These are phyloP conservation scores for Trichosanthes truncata DNA, from an alignment of 306 rosid species.

Conservation along the genomic window DNA sequence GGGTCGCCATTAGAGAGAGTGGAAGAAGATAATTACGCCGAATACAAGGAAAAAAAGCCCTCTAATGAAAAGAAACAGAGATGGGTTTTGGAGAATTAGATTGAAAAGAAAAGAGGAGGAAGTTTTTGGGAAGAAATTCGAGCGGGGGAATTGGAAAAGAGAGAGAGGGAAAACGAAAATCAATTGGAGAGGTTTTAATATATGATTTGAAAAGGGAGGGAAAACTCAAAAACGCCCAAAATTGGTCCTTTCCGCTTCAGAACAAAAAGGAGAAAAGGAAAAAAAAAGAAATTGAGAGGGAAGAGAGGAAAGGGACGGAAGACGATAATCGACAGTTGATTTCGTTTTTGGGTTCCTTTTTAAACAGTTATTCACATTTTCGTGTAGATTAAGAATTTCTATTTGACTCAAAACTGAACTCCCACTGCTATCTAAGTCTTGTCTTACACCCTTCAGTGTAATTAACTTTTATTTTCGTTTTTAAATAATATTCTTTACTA, in stretches of 20 bases:
- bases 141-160: neutral
- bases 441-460: no score
- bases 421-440: no score
- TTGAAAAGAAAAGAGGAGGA: neutral
- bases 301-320: neutral
- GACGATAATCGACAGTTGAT: neutral
- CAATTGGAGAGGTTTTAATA: neutral
- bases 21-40: neutral
- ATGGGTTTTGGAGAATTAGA: neutral
- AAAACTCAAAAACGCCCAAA: conserved; percentile 7
- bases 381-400: neutral
- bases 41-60: neutral
- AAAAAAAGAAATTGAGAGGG: neutral
- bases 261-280: neutral
- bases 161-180: conserved; percentile 13
- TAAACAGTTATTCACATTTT: neutral
- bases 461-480: no score
- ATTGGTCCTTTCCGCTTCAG: neutral
- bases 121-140: neutral
- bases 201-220: conserved; percentile 11
- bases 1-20: conserved; percentile 2
- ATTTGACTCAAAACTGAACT: neutral
- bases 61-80: neutral
- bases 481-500: no score
- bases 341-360: neutral